Evolutionary conservation across 2,329 filamentous ascomycete genomes (phyloP).

Genomic region (Pseudopyricularia javanii): DNA sequence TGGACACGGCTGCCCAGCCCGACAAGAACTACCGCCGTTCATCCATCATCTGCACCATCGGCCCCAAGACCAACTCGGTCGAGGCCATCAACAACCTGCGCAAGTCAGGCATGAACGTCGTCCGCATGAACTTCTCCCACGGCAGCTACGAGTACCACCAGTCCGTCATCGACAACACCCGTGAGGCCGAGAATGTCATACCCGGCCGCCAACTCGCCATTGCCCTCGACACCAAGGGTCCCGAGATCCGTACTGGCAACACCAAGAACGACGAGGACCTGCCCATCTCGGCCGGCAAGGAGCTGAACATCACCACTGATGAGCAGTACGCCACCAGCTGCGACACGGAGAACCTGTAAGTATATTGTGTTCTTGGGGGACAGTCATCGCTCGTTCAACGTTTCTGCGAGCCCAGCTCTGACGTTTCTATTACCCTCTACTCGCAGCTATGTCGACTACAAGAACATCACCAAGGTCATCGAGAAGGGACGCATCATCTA

Average conservation of each 20-base stretch:
- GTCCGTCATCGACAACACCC: slow-evolving; percentile 93
- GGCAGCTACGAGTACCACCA: slow-evolving; percentile 85
- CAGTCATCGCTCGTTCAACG: neutral
- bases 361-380: slow-evolving; percentile 5
- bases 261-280: slow-evolving; percentile 68
- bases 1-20: slow-evolving; percentile 82
- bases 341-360: slow-evolving; percentile 88
- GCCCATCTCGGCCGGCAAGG: slow-evolving; percentile 68
- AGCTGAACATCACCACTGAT: slow-evolving; percentile 95
- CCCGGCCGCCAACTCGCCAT: slow-evolving; percentile 84
- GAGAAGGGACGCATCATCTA: slow-evolving; percentile 82
- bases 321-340: slow-evolving; percentile 77
- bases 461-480: slow-evolving; percentile 99
- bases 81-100: slow-evolving; percentile 95
- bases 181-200: slow-evolving; percentile 68
- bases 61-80: slow-evolving; percentile 96
- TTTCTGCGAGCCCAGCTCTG: neutral
- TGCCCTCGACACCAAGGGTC: slow-evolving; percentile 66
- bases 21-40: slow-evolving; percentile 87
- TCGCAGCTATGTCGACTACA: slow-evolving; percentile 87
- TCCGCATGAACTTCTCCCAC: slow-evolving; percentile 99
- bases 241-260: slow-evolving; percentile 50
- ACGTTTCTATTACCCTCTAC: neutral
- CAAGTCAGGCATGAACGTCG: slow-evolving; percentile 85
- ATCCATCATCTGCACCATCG: slow-evolving; percentile 98